Conservation (phyloP, 768 basidiomycete species). For the Tylopilus sp. region DNA sequence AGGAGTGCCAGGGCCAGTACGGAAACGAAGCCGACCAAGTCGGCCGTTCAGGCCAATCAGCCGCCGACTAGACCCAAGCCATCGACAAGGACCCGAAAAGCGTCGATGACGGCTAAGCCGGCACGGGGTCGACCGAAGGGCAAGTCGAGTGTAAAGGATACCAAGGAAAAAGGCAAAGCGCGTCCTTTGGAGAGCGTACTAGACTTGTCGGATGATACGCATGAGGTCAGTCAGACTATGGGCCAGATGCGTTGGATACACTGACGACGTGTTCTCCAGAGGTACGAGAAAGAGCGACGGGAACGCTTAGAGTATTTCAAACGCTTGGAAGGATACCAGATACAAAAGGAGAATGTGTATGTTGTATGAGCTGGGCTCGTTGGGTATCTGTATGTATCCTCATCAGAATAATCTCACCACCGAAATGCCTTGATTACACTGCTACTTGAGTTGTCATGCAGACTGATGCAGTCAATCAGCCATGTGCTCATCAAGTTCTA, state of each 20-base stretch:
- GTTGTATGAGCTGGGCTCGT: slow-evolving; percentile 39
- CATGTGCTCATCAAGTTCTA: not conserved
- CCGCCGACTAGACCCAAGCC: slow-evolving; percentile 10
- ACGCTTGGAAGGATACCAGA: slow-evolving; percentile 47
- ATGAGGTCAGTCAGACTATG: slow-evolving; percentile 20
- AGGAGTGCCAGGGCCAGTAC: slow-evolving; percentile 8
- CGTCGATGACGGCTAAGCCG: slow-evolving; percentile 1
- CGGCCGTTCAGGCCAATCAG: slow-evolving; percentile 9
- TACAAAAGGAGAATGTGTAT: slow-evolving; percentile 58
- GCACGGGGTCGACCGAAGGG: slow-evolving; percentile 22
- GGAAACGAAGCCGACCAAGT: slow-evolving; percentile 6
- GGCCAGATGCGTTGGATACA: not conserved
- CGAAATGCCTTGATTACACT: not conserved
- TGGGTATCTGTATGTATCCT: slow-evolving; percentile 17
- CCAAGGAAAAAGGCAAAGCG: slow-evolving; percentile 28
- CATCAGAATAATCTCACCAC: slow-evolving; percentile 1
- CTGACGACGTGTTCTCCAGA: slow-evolving; percentile 24
- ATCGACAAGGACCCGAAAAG: slow-evolving; percentile 7
- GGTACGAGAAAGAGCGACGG: slow-evolving; percentile 44
- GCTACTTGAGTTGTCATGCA: not conserved
- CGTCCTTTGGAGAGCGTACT: slow-evolving; percentile 23
- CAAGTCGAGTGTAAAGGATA: slow-evolving; percentile 8
- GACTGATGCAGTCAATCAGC: no score
- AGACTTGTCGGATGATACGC: slow-evolving; percentile 30
- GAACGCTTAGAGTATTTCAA: slow-evolving; percentile 54